These are phyloP conservation scores for Microdochium bolleyi DNA, from an alignment of 2,329 filamentous ascomycete genomes.

Conservation along the genomic window DNA sequence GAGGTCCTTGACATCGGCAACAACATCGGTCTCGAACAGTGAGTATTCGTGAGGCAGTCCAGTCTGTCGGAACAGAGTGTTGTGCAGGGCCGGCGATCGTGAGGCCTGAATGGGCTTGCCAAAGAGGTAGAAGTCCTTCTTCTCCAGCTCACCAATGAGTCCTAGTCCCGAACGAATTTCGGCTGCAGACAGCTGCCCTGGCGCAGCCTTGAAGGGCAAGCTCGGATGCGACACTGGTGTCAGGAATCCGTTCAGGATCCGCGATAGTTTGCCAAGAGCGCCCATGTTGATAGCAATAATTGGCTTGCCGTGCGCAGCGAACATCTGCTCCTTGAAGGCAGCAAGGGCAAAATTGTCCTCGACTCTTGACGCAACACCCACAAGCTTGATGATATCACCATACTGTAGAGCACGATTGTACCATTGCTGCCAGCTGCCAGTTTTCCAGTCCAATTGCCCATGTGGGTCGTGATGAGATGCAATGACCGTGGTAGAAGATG, in stretches of 20 bases:
- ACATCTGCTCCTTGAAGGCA: slow-evolving; percentile 72
- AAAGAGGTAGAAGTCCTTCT: slow-evolving; percentile 78
- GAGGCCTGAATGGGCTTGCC: slow-evolving; percentile 78
- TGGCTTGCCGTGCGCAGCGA: slow-evolving; percentile 65
- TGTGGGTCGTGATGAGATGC: slow-evolving; percentile 90
- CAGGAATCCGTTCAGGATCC: slow-evolving; percentile 85
- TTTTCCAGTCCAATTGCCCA: slow-evolving; percentile 75
- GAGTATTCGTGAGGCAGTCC: slow-evolving; percentile 83
- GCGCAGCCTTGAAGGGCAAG: slow-evolving; percentile 88
- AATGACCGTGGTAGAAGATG: slow-evolving; percentile 75
- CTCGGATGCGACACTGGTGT: slow-evolving; percentile 87
- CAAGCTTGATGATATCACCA: slow-evolving; percentile 90
- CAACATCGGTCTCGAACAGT: slow-evolving; percentile 64
- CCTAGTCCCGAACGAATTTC: slow-evolving; percentile 78
- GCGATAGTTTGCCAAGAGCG: slow-evolving; percentile 73
- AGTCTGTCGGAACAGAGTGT: slow-evolving; percentile 65
- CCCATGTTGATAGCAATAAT: slow-evolving; percentile 98
- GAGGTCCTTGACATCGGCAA: slow-evolving; percentile 50
- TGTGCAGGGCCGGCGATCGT: slow-evolving; percentile 83
- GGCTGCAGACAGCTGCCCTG: slow-evolving; percentile 82
- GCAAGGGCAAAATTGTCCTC: slow-evolving; percentile 83
- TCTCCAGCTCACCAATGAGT: slow-evolving; percentile 69
- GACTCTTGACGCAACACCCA: slow-evolving; percentile 67
- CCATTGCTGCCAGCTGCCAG: slow-evolving; percentile 83
- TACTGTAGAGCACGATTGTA: slow-evolving; percentile 88